A percentile compares a stretch with the other conserved stretches of the same genome.
phyloP scores from a whole-genome alignment of 1,284 basidiomycete genomes.

The Crocinoboletus sp. region DNA sequence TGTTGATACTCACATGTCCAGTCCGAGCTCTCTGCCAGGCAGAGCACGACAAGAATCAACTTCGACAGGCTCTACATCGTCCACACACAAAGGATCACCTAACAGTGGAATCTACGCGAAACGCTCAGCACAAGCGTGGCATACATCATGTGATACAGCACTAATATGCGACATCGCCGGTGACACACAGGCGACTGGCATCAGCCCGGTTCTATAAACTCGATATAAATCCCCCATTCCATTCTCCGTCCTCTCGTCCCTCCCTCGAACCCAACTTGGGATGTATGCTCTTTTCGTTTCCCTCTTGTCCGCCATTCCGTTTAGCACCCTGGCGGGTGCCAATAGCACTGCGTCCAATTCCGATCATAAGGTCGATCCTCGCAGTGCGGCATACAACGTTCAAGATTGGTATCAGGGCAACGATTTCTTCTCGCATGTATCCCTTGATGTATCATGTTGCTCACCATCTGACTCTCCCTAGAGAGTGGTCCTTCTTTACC shows the following conservation, averaged over 20 bases:
- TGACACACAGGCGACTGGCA: no score
- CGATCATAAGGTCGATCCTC: background rate
- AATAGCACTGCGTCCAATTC: background rate
- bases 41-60: no score
- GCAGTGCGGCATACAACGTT: constrained; percentile 4
- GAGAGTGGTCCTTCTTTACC: constrained; percentile 57
- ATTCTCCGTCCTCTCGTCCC: background rate
- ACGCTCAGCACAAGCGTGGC: no score
- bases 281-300: constrained; percentile 4
- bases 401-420: constrained; percentile 19
- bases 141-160: no score
- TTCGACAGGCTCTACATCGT: no score
- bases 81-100: no score
- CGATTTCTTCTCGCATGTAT: constrained; percentile 23
- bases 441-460: background rate
- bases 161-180: no score
- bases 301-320: constrained; percentile 3
- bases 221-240: constrained; percentile 7
- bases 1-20: no score
- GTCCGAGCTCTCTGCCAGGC: no score
- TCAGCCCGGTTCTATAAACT: background rate
- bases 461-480: constrained; percentile 21
- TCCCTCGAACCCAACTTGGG: background rate
- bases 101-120: no score
- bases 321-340: constrained; percentile 2